These are phyloP conservation scores for Obba rivulosa DNA, from an alignment of 768 basidiomycete genomes.

Conservation along the genomic window DNA sequence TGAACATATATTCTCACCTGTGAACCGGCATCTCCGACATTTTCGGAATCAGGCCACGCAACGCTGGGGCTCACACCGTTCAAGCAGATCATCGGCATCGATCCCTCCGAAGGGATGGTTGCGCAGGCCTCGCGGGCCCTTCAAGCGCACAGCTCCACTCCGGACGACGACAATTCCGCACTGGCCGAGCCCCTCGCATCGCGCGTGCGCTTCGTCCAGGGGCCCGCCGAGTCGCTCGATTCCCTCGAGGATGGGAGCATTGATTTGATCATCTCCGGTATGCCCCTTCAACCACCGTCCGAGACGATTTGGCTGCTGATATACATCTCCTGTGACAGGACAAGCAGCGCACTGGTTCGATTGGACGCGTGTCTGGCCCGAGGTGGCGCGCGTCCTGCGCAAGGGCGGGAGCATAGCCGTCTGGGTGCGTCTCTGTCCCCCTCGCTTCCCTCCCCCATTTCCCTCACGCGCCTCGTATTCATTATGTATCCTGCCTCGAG, in stretches of 20 bases:
- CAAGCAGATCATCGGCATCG: slow-evolving; percentile 59
- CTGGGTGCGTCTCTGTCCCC: slow-evolving; percentile 46
- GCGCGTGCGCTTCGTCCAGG: slow-evolving; percentile 32
- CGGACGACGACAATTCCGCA: slow-evolving; percentile 1
- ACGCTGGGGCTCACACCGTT: slow-evolving; percentile 56
- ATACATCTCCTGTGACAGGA: slow-evolving; percentile 41
- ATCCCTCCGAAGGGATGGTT: slow-evolving; percentile 73
- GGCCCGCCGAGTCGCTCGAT: slow-evolving; percentile 50
- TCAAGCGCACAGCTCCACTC: neutral
- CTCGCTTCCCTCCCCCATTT: slow-evolving; percentile 31
- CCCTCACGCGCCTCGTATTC: neutral
- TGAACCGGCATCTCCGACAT: too few relatives aligned
- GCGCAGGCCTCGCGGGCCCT: slow-evolving; percentile 28
- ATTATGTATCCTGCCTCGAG: too few relatives aligned
- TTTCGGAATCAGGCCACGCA: slow-evolving; percentile 52
- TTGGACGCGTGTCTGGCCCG: slow-evolving; percentile 65
- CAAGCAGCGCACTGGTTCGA: slow-evolving; percentile 85
- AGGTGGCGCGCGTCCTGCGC: slow-evolving; percentile 54
- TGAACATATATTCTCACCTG: too few relatives aligned
- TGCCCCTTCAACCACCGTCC: slow-evolving; percentile 7
- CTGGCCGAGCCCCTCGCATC: neutral
- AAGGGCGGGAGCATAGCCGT: slow-evolving; percentile 64
- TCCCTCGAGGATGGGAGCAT: slow-evolving; percentile 46
- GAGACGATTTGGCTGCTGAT: too few relatives aligned
- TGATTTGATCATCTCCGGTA: slow-evolving; percentile 67